phyloP scores from a whole-genome alignment of 805 yeast genomes.

The Pichia kluyveri region DNA sequence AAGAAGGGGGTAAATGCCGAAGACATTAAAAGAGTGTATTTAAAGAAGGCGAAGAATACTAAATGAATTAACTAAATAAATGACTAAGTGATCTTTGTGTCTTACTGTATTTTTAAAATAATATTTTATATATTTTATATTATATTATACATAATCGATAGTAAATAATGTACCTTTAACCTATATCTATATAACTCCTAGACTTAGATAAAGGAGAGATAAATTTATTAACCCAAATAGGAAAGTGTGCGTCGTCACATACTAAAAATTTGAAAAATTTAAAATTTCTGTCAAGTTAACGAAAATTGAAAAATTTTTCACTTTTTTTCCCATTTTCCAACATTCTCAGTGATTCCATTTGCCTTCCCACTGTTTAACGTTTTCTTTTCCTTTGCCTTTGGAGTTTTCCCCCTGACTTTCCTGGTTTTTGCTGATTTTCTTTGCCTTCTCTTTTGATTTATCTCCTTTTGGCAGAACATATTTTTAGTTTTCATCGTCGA shows the following conservation, averaged over 20 bases:
- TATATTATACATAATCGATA: too few species aligned
- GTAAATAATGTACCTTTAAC: too few species aligned
- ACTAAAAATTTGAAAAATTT: too few species aligned
- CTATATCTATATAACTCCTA: too few species aligned
- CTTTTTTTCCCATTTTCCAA: not conserved
- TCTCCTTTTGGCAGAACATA: slow-evolving; percentile 6
- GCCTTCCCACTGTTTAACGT: too few species aligned
- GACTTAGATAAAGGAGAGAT: too few species aligned
- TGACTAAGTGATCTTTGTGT: too few species aligned
- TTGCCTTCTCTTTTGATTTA: not conserved
- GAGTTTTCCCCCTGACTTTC: not conserved
- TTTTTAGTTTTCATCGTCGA: slow-evolving; percentile 10
- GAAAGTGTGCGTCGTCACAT: not conserved
- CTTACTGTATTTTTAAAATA: too few species aligned
- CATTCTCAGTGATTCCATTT: too few species aligned
- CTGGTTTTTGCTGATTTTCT: not conserved
- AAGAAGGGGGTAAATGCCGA: slow-evolving; percentile 24
- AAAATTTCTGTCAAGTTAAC: too few species aligned
- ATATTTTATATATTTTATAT: too few species aligned
- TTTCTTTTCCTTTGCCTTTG: not conserved
- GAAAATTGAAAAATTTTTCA: not conserved
- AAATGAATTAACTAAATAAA: not conserved
- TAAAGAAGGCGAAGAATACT: slow-evolving; percentile 19
- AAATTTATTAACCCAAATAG: not conserved
- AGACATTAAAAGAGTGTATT: slow-evolving; percentile 24